Evolutionary conservation across 768 basidiomycete species (phyloP), one percentile per base, ranked within the genome.

Genomic region (Tylopilus subfusipes): DNA sequence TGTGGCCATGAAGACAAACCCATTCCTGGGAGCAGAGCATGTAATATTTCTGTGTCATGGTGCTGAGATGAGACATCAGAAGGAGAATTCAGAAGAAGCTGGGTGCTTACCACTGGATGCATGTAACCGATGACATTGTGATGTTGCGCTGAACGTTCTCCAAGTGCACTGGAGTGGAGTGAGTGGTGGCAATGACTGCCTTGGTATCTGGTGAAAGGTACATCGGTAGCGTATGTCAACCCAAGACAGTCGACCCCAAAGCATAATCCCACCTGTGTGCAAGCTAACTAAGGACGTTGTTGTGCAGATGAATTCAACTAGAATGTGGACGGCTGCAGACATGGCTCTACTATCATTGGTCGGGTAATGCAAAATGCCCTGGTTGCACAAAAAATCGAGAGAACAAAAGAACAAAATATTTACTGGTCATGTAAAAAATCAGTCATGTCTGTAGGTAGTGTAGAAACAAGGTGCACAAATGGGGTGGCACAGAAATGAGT

Each of bases 1-100:
- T 24, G 3, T n/a, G 29, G 14, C 22, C 3, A n/a, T 8, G 18
- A 34, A 49, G 14, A 60, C 78, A 38, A 57, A 88, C 88, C 88
- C 88, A 47, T 84, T 85, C 40, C 87, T 88, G 6, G 84, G 80
- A 46, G 74, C 71, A 59, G 87, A 87, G 38, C 84, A 79, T 18
- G 74, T 75, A 33, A 86, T 68, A 47, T 67, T 62, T n/a, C 79
- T 83, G 63, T 89, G 86, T 18, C 57, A 62, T 30, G 27, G 68
- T 21, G 36, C 60, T 61, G 27, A 19, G 19, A 36, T 10, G 25
- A 34, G 12, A 45, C 14, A 24, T 49, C 36, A 44, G n/a, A 18
- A 34, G 22, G 2, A 34, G 22, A 2, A 24, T 4, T 29, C 43
- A 34, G 19, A 50, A 38, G 6, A 34, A 36, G 6, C 14, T 36